phyloP scores from a whole-genome alignment of 805 yeast genomes.

The Candida nemodendra region DNA sequence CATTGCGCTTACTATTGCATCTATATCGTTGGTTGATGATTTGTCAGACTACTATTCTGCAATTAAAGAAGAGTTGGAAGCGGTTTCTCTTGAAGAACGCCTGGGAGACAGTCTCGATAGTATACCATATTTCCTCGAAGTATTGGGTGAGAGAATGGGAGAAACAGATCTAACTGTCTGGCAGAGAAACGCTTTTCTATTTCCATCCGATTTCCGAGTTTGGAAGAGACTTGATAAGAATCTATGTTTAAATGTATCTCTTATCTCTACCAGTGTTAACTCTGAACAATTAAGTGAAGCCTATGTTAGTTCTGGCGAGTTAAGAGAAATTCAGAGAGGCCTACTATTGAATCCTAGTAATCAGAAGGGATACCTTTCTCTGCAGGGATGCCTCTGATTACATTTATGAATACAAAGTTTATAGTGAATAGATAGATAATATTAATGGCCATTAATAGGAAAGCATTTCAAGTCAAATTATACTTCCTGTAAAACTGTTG shows the following conservation, averaged over 20 bases:
- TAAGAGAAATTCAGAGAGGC: slow-evolving; percentile 65
- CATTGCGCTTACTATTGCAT: slow-evolving; percentile 74
- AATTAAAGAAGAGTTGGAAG: slow-evolving; percentile 64
- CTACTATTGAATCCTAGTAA: slow-evolving; percentile 61
- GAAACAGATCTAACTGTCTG: slow-evolving; percentile 38
- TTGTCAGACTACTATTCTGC: slow-evolving; percentile 54
- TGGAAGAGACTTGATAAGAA: slow-evolving; percentile 66
- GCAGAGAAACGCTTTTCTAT: slow-evolving; percentile 70
- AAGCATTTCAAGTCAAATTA: no score
- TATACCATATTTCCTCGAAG: slow-evolving; percentile 58
- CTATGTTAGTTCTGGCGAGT: slow-evolving; percentile 44
- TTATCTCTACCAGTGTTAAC: slow-evolving; percentile 47
- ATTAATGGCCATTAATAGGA: no score
- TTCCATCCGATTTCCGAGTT: slow-evolving; percentile 65
- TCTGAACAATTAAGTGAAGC: slow-evolving; percentile 53
- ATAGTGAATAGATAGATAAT: no score
- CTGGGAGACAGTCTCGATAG: slow-evolving; percentile 50
- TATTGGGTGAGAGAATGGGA: slow-evolving; percentile 45
- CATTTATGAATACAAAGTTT: no score
- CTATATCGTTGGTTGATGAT: slow-evolving; percentile 67
- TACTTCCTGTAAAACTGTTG: no score
- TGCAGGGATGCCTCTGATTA: slow-evolving; percentile 12
- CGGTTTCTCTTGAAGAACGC: slow-evolving; percentile 43
- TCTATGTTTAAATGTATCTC: slow-evolving; percentile 59
- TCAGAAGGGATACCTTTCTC: slow-evolving; percentile 25